Percentiles rank a stretch among this genome's conserved stretches.
phyloP scores from a whole-genome alignment of 148 eudicot genomes.

The Nepenthes mirabilis region DNA sequence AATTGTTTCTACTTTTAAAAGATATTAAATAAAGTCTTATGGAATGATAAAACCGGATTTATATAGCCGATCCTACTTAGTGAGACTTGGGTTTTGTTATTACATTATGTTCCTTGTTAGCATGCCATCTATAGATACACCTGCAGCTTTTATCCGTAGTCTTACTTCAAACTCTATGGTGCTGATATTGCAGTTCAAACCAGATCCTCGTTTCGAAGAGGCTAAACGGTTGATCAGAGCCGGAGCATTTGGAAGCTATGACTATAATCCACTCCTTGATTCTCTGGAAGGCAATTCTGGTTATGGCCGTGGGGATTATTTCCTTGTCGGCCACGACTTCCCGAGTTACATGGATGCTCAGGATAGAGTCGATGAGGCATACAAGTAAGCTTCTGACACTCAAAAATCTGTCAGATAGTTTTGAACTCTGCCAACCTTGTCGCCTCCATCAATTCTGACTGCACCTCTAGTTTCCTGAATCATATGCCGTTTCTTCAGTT shows the following conservation, averaged over 20 bases:
- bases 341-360: slow-evolving; percentile 91
- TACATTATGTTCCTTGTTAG: too few relatives aligned
- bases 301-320: slow-evolving; percentile 88
- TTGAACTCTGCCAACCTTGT: too few relatives aligned
- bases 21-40: too few relatives aligned
- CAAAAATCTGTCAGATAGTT: neutral
- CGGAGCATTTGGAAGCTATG: slow-evolving; percentile 95
- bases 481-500: too few relatives aligned
- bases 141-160: too few relatives aligned
- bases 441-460: too few relatives aligned
- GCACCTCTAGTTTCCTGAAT: too few relatives aligned
- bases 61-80: too few relatives aligned
- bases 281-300: slow-evolving; percentile 92
- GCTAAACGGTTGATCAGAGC: slow-evolving; percentile 78
- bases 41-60: too few relatives aligned
- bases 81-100: too few relatives aligned
- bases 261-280: slow-evolving; percentile 88
- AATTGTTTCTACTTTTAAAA: too few relatives aligned
- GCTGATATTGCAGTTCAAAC: slow-evolving; percentile 63
- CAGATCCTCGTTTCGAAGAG: slow-evolving; percentile 92
- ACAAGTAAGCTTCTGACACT: slow-evolving; percentile 49
- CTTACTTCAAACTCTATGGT: neutral
- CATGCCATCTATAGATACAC: too few relatives aligned
- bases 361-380: slow-evolving; percentile 85
- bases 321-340: slow-evolving; percentile 91